These are phyloP conservation scores for Didymella keratinophila DNA, from an alignment of 2,329 filamentous ascomycete genomes.

Conservation along the genomic window DNA sequence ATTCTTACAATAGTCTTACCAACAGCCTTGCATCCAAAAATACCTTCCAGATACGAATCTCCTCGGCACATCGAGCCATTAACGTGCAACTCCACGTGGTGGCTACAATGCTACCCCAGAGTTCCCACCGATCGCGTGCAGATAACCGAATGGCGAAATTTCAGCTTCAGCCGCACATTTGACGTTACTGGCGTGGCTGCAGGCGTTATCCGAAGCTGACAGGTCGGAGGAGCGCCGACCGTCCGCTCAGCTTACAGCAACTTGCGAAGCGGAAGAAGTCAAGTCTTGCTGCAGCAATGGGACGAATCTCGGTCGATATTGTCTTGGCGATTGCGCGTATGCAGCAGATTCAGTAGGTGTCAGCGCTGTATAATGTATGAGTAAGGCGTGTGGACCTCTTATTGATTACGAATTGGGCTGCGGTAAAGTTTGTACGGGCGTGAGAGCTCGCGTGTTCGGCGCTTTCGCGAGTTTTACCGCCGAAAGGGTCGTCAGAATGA, in stretches of 20 bases:
- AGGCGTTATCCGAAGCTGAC: background rate
- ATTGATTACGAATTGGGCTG: slow-evolving; percentile 12
- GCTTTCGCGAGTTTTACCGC: background rate
- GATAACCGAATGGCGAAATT: slow-evolving; percentile 8
- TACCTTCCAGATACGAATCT: slow-evolving; percentile 3
- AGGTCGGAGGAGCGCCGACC: slow-evolving; percentile 1
- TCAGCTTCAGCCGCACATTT: slow-evolving; percentile 7
- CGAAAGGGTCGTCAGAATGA: background rate
- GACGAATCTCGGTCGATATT: slow-evolving; percentile 5
- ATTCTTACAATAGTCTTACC: background rate
- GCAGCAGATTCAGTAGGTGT: background rate
- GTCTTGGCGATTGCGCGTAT: background rate
- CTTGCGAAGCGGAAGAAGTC: background rate
- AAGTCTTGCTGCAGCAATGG: background rate
- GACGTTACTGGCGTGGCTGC: background rate
- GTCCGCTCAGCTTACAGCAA: slow-evolving; percentile 8
- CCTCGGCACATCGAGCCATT: background rate
- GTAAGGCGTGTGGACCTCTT: slow-evolving; percentile 3
- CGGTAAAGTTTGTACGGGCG: slow-evolving; percentile 1
- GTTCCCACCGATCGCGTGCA: background rate
- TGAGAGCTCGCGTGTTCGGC: slow-evolving; percentile 6
- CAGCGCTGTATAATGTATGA: slow-evolving; percentile 6
- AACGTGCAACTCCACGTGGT: slow-evolving; percentile 5
- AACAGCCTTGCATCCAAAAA: slow-evolving; percentile 6
- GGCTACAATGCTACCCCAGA: slow-evolving; percentile 12